Evolutionary conservation across 1,139 yeast species (phyloP).

Genomic region (Kodamaea plutei): DNA sequence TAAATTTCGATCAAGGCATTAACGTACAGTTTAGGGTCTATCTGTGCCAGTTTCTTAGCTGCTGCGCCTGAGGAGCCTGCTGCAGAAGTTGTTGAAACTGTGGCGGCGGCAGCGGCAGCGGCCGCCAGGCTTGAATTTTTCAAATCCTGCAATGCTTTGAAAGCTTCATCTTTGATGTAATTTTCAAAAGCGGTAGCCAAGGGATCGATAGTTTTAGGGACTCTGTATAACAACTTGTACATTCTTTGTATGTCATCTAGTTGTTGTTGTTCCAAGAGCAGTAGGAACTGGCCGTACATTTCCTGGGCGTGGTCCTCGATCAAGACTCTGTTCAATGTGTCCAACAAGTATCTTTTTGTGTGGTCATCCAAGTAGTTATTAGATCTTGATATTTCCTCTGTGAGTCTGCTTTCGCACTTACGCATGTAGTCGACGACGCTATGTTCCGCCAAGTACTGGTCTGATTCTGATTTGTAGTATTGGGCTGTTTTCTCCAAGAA

Average conservation of each 20-base stretch:
- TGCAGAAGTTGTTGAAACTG: constrained; percentile 9
- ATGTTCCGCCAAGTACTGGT: constrained; percentile 60
- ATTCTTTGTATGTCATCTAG: constrained; percentile 74
- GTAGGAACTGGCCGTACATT: constrained; percentile 73
- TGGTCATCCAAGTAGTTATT: constrained; percentile 82
- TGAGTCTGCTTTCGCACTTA: constrained; percentile 76
- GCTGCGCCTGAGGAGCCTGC: not conserved
- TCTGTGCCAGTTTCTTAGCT: constrained; percentile 4
- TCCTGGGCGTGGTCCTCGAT: constrained; percentile 75
- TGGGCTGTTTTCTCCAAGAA: constrained; percentile 71
- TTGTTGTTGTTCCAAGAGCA: constrained; percentile 71
- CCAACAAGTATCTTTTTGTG: constrained; percentile 73
- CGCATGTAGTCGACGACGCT: constrained; percentile 89
- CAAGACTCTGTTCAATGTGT: constrained; percentile 68
- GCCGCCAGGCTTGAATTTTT: constrained; percentile 44
- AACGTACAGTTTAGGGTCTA: constrained; percentile 78
- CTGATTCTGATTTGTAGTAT: constrained; percentile 71
- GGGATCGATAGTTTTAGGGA: constrained; percentile 72
- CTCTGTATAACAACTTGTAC: constrained; percentile 71
- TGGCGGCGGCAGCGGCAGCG: constrained; percentile 13
- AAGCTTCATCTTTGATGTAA: constrained; percentile 72
- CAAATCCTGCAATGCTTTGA: constrained; percentile 62
- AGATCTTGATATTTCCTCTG: constrained; percentile 77
- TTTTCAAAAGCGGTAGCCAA: constrained; percentile 69
- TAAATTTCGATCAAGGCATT: constrained; percentile 73